These are phyloP conservation scores for Aspergillus tubingensis DNA, from an alignment of 2,329 filamentous ascomycete species.

Conservation along the genomic window DNA sequence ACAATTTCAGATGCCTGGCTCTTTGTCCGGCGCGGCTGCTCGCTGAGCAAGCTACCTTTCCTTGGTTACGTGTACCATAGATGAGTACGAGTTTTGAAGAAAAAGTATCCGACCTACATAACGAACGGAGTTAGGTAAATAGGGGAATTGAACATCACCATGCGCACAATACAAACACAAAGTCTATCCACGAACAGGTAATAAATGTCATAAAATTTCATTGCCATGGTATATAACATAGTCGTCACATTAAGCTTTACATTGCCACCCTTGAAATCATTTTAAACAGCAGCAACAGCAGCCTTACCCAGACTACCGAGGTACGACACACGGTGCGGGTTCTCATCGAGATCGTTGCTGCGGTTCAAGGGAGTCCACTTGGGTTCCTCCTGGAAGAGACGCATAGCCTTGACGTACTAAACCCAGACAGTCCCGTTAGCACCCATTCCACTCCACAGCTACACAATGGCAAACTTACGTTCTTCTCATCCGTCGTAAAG, in stretches of 20 bases:
- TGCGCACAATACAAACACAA: neutral
- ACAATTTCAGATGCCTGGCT: slow-evolving; percentile 43
- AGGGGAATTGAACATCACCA: neutral
- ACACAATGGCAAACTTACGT: slow-evolving; percentile 62
- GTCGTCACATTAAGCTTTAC: neutral
- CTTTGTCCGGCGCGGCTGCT: slow-evolving; percentile 35
- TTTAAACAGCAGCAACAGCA: slow-evolving; percentile 30
- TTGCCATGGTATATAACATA: slow-evolving; percentile 24
- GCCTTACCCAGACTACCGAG: slow-evolving; percentile 47
- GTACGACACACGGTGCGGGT: slow-evolving; percentile 78
- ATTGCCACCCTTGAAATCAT: neutral
- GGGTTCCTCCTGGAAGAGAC: slow-evolving; percentile 95
- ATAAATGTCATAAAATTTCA: slow-evolving; percentile 16
- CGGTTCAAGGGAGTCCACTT: slow-evolving; percentile 97
- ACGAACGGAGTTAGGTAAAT: slow-evolving; percentile 1
- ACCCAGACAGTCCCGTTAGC: neutral
- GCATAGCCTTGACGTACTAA: slow-evolving; percentile 93
- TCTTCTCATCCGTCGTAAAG: slow-evolving; percentile 89
- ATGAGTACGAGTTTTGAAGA: neutral
- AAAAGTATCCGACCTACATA: slow-evolving; percentile 1
- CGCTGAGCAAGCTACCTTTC: slow-evolving; percentile 19
- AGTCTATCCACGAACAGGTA: neutral
- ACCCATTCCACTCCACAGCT: neutral
- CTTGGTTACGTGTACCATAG: slow-evolving; percentile 10
- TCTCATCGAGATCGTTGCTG: slow-evolving; percentile 72